Conservation (phyloP, 1,284 basidiomycete species). For the Puccinia triticina region DNA sequence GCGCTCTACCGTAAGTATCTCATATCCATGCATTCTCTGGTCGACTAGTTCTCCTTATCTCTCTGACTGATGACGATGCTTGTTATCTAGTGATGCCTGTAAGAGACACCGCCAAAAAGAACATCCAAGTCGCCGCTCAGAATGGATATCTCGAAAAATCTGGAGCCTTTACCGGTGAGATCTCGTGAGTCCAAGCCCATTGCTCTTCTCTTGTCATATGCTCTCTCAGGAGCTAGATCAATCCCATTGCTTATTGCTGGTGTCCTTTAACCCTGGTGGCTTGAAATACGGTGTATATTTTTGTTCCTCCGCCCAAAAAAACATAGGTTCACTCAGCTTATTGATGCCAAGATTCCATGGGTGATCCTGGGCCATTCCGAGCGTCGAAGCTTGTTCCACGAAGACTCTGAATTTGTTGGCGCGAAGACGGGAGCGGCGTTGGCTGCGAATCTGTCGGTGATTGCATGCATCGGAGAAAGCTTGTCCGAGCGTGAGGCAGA, state of each 20-base stretch:
- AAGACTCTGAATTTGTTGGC: conserved; percentile 80
- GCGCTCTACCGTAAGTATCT: conserved; percentile 68
- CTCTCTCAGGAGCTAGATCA: neutral
- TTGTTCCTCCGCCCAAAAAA: neutral
- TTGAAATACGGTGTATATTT: too few relatives aligned
- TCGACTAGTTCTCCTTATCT: neutral
- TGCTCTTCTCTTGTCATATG: neutral
- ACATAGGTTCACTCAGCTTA: conserved; percentile 70
- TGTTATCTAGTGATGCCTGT: conserved; percentile 16
- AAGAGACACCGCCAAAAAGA: conserved; percentile 62
- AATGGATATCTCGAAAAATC: conserved; percentile 83
- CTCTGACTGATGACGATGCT: neutral
- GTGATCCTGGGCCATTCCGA: conserved; percentile 98
- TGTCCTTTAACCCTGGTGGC: neutral
- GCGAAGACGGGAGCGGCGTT: conserved; percentile 82
- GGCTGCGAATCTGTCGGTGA: conserved; percentile 75
- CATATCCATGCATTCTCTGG: conserved; percentile 66
- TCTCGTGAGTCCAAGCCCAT: conserved; percentile 67
- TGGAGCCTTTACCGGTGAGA: conserved; percentile 95
- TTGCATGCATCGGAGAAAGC: conserved; percentile 95
- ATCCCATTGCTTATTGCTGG: neutral
- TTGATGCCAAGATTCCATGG: conserved; percentile 82
- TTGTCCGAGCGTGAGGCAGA: conserved; percentile 82
- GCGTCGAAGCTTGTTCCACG: conserved; percentile 87
- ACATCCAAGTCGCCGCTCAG: conserved; percentile 74